Evolutionary conservation across 2,329 filamentous ascomycete species (phyloP), one percentile per base, ranked within the genome.

Genomic region (Aspergillus phoenicis): DNA sequence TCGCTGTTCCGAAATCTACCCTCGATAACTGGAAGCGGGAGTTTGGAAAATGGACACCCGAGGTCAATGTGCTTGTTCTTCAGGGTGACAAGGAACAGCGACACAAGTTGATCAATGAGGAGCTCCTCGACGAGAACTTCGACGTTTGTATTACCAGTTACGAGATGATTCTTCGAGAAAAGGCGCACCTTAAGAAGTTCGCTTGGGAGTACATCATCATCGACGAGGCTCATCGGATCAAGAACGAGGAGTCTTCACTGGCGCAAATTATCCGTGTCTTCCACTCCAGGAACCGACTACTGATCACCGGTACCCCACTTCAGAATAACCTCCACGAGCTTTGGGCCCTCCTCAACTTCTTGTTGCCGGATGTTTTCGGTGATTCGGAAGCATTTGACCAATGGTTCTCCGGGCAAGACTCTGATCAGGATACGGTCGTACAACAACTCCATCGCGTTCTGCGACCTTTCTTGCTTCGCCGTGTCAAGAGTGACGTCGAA

Each of bases 191-290:
- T 67, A 97, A 95, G 81, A 98, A 98, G 77, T 96, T 99, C 75
- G 93, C 95, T 0, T 99, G 95, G 95, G 94, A 99, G 76, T 99
- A 99, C 78, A 99, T 99, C 77, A 97, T 99, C 68, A 97, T 99
- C 66, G 95, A 99, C 71, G 95, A 99, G 80, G 89, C 95, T 2
- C 95, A 99, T 77, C 92, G 95, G 62, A 99, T 99, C 85, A 99
- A 99, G 83, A 99, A 99, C 78, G 95, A 99, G 75, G 93, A 98
- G 76, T 99, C 95, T 0, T 97, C 95, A 0, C 84, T 99, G 3
- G 93, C 95, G 3, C 94, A 98, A 73, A 96, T 98, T 67, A 97
- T 99, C 66, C 91, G 95, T 68, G 82, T 97, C 57, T 99, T 99
- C 83, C 91, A 93, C 78, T 99, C 95, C 5, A 87, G 95, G 73